phyloP scores from a whole-genome alignment of 163 green algal genomes.

The Chlamydomonas reinhardtii region DNA sequence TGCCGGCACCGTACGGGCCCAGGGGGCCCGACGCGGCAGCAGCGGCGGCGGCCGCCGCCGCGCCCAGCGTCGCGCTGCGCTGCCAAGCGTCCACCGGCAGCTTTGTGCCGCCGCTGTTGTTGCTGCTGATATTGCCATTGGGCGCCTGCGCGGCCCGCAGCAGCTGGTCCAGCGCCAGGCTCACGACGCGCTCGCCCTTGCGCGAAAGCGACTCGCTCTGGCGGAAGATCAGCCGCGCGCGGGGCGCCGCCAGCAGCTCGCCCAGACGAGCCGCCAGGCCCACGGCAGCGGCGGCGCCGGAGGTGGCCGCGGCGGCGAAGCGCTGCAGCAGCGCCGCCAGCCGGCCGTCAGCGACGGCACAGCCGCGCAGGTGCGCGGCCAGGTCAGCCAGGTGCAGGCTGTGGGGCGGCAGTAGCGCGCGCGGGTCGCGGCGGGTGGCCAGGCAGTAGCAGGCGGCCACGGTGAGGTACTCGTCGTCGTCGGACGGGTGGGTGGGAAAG shows the following conservation, averaged over 20 bases:
- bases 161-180: constrained; percentile 24
- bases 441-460: constrained; percentile 32
- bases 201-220: constrained; percentile 27
- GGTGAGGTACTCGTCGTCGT: constrained; percentile 46
- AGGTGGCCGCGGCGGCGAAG: not conserved
- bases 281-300: not conserved
- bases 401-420: not conserved
- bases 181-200: constrained; percentile 24
- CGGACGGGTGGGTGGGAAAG: constrained; percentile 20
- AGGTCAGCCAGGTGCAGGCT: constrained; percentile 48
- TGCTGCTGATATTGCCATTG: too few species aligned
- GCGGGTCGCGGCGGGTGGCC: constrained; percentile 8
- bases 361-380: not conserved
- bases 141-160: not conserved
- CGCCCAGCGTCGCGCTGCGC: not conserved
- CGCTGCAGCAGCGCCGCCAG: constrained; percentile 35
- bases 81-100: constrained; percentile 24
- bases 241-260: constrained; percentile 33
- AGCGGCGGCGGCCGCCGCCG: not conserved
- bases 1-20: not conserved
- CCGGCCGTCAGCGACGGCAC: not conserved
- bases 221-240: not conserved
- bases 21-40: not conserved
- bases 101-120: not conserved
- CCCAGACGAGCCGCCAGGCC: not conserved